Evolutionary conservation across 805 yeast genomes (phyloP).

Genomic region (Hanseniaspora thailandica): DNA sequence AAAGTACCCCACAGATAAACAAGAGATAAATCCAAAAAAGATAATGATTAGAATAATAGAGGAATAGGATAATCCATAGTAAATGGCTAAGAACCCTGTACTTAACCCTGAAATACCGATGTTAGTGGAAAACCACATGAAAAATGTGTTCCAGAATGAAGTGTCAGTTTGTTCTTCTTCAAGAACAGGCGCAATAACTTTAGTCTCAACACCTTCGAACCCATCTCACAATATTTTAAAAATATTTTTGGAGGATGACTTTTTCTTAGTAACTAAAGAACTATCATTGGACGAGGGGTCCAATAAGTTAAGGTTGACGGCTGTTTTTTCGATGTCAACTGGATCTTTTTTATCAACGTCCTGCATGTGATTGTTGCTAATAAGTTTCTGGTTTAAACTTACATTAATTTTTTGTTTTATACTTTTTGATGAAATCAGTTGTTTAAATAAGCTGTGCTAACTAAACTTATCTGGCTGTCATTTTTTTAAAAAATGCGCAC

Average conservation of each 20-base stretch:
- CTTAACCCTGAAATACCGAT: constrained; percentile 74
- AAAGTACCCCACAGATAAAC: constrained; percentile 66
- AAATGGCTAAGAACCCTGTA: constrained; percentile 58
- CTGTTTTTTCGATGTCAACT: not conserved
- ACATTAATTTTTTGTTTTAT: too few relatives aligned
- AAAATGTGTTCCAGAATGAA: constrained; percentile 33
- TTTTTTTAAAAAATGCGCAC: too few relatives aligned
- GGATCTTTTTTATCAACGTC: not conserved
- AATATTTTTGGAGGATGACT: constrained; percentile 34
- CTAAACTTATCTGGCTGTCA: too few relatives aligned
- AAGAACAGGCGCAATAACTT: constrained; percentile 36
- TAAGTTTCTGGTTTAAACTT: too few relatives aligned
- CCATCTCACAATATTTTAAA: constrained; percentile 62
- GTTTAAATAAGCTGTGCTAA: too few relatives aligned
- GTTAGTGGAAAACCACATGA: constrained; percentile 89
- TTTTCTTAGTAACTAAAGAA: not conserved
- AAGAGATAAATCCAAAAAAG: constrained; percentile 65
- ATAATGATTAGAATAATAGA: constrained; percentile 54
- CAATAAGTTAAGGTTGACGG: not conserved
- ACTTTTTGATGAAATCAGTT: too few relatives aligned
- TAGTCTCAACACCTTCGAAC: constrained; percentile 41
- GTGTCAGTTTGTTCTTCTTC: constrained; percentile 42
- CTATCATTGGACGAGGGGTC: not conserved
- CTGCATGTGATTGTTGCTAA: not conserved
- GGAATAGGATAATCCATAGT: constrained; percentile 62